These are phyloP conservation scores for Penicillium manginii DNA, from an alignment of 495 filamentous ascomycete species.

Conservation along the genomic window DNA sequence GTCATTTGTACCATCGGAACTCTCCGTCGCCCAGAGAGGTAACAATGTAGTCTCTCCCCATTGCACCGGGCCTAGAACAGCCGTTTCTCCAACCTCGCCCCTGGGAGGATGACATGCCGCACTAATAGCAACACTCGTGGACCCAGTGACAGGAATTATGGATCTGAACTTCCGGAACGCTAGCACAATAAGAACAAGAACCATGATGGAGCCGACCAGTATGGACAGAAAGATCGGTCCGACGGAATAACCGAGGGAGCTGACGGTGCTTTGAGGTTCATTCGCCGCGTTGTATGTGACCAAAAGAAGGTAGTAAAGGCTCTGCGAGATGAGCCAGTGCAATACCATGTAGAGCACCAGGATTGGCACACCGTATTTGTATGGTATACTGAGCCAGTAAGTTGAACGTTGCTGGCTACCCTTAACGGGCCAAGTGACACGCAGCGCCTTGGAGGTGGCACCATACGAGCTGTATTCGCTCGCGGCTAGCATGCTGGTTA, in stretches of 20 bases:
- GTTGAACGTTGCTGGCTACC: conserved; percentile 45
- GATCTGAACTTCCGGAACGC: conserved; percentile 29
- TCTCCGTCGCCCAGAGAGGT: neutral
- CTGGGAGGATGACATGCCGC: conserved; percentile 30
- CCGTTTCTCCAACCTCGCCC: conserved; percentile 1
- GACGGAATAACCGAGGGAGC: conserved; percentile 31
- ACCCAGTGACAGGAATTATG: conserved; percentile 44
- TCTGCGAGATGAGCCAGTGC: conserved; percentile 50
- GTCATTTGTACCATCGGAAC: neutral
- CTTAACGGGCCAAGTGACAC: conserved; percentile 46
- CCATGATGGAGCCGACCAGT: conserved; percentile 27
- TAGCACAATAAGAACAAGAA: conserved; percentile 10
- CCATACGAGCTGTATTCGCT: conserved; percentile 39
- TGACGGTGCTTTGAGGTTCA: conserved; percentile 20
- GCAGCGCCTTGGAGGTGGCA: conserved; percentile 34
- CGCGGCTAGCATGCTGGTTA: conserved; percentile 46
- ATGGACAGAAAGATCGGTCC: conserved; percentile 33
- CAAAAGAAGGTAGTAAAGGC: conserved; percentile 36
- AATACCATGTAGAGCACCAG: conserved; percentile 26
- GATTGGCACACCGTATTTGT: conserved; percentile 42
- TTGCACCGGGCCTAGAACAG: neutral
- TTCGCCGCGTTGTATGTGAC: conserved; percentile 19
- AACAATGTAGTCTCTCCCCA: conserved; percentile 21
- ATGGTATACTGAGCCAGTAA: conserved; percentile 47
- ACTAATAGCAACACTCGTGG: conserved; percentile 50